Base-by-base conservation (phyloP, 1,284 basidiomycete species). In the Microbotryum intermedium region DNA sequence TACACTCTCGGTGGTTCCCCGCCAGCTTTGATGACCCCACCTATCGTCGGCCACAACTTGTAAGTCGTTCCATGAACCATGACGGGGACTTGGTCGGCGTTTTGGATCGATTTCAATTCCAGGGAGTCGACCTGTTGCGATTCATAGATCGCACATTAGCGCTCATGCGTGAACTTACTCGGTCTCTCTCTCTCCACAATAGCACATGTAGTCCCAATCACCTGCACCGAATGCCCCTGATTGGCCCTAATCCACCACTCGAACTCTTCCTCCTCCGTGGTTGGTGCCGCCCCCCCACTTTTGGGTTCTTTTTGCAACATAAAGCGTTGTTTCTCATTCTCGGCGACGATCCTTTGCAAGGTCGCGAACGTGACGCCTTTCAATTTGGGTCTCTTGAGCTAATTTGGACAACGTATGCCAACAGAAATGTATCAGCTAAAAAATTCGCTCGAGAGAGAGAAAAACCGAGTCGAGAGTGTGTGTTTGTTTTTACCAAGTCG, bases 191-290 rank as follows among this genome's bases (percentile, higher is more conserved):
- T 21, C 4, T 26, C 10, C 34, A 39, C 20, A 10, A 20, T 25
- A 5, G 52, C 20, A 25, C 18, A 23, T 44, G 34, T 5, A 42
- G 25, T 16, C 2, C 20, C 11, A 67, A 77, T 28, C 61, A 85
- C 88, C 76, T 84, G 81, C 45, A 93, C 77, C 2, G 90, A 88
- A 76, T 97, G 94, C 0, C 94, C 95, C 75, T 97, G 94, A 64
- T 90, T 90, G 0, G 94, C 94, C 51, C 90, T 80, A 67, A 97
- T 92, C 83, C 85, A 92, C 83, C 86, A 88, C 23, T 80, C 74
- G 34, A 39, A 13, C 18, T 16, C 34, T 5, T 2, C 6, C 13
- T 39, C 13, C 6, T 30, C 6, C 29, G 4, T 16, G 34, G 34
- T 16, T 39, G n/a, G n/a, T n/a, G 6, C 34, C 9, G 78, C 74